A percentile compares a stretch with the other conserved stretches of the same genome.
phyloP scores from a whole-genome alignment of 352 stramenopile species.

The Globisporangium polare region DNA sequence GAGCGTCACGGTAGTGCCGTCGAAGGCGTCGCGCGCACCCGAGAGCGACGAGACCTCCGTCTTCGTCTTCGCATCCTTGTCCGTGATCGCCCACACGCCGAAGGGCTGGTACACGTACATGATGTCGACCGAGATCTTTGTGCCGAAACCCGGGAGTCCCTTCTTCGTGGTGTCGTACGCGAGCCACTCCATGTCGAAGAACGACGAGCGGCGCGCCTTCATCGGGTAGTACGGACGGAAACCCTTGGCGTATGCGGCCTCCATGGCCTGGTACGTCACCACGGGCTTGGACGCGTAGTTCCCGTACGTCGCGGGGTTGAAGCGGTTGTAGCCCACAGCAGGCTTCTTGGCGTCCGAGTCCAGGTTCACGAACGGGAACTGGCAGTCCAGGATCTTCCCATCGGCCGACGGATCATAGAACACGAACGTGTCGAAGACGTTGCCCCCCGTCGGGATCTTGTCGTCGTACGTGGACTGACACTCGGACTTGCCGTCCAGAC shows the following conservation, averaged over 20 bases:
- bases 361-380: constrained; percentile 82
- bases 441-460: constrained; percentile 44
- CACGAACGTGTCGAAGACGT: constrained; percentile 69
- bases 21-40: constrained; percentile 37
- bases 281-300: constrained; percentile 38
- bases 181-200: constrained; percentile 89
- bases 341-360: constrained; percentile 34
- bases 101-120: constrained; percentile 70
- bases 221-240: constrained; percentile 90
- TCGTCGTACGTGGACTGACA: constrained; percentile 48
- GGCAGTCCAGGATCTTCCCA: constrained; percentile 75
- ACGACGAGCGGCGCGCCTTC: constrained; percentile 72
- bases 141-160: constrained; percentile 41
- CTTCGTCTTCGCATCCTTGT: constrained; percentile 18
- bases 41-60: constrained; percentile 27
- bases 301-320: constrained; percentile 42
- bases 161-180: constrained; percentile 49
- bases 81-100: constrained; percentile 70
- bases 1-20: constrained; percentile 23
- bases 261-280: constrained; percentile 67
- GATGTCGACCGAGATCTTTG: constrained; percentile 48
- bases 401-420: constrained; percentile 70
- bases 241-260: constrained; percentile 36
- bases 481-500: constrained; percentile 26
- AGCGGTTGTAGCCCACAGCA: constrained; percentile 33